phyloP scores from a whole-genome alignment of 2,329 filamentous ascomycete genomes.

The Xylogone sp. region DNA sequence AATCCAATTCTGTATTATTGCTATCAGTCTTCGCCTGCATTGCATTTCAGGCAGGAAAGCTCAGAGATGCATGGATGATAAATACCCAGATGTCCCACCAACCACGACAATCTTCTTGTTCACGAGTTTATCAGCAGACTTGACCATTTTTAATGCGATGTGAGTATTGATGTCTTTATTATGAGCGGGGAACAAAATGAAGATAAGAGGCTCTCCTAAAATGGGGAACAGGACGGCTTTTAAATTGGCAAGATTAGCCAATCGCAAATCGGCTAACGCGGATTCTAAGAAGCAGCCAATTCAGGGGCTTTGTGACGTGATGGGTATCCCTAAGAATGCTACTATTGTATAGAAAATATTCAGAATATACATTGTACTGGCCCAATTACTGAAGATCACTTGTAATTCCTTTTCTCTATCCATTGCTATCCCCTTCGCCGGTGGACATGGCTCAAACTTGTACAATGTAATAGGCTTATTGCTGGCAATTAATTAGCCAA shows the following conservation, averaged over 20 bases:
- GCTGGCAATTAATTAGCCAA: too few relatives aligned
- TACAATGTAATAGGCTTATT: too few relatives aligned
- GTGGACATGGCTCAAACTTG: too few relatives aligned
- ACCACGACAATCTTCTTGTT: constrained; percentile 33
- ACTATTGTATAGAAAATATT: too few relatives aligned
- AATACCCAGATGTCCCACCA: constrained; percentile 33
- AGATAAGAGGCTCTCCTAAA: neutral
- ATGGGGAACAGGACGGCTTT: neutral
- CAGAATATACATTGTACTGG: too few relatives aligned
- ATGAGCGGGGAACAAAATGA: neutral
- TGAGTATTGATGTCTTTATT: neutral
- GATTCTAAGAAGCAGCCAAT: neutral
- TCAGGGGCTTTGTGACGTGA: neutral
- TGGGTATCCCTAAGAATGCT: neutral
- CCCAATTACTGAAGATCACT: too few relatives aligned
- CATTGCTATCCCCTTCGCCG: too few relatives aligned
- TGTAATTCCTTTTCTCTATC: too few relatives aligned
- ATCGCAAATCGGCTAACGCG: neutral
- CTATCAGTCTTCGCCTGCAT: constrained; percentile 1
- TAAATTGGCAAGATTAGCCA: neutral
- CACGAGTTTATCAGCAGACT: constrained; percentile 28
- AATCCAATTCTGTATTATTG: constrained; percentile 33
- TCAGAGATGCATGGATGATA: neutral
- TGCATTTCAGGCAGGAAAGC: too few relatives aligned
- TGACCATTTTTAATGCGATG: constrained; percentile 9